A percentile compares a stretch with the other conserved stretches of the same genome.
These are phyloP conservation scores for Rhexocercosporidium sp. DNA, from an alignment of 2,329 filamentous ascomycete species.

Conservation along the genomic window DNA sequence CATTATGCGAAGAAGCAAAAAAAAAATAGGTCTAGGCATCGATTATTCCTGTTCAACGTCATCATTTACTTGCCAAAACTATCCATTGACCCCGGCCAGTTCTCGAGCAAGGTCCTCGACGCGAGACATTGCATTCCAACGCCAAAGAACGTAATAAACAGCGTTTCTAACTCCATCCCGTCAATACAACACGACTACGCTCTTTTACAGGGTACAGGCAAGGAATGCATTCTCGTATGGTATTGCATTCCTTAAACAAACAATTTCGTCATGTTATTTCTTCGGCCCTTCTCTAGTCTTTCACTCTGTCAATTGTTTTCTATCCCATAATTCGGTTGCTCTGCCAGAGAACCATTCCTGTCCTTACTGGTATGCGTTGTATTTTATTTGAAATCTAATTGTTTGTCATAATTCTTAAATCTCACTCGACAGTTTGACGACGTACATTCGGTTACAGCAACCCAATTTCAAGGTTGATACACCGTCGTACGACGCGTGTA, in stretches of 20 bases:
- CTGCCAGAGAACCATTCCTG: conserved; percentile 14
- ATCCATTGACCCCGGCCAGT: not conserved
- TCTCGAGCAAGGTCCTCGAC: not conserved
- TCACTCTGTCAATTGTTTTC: not conserved
- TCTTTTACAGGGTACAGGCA: not conserved
- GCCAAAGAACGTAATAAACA: not conserved
- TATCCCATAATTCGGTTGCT: conserved; percentile 1
- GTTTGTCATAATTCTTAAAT: not conserved
- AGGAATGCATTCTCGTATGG: conserved; percentile 24
- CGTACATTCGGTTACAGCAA: not conserved
- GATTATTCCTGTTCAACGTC: not conserved
- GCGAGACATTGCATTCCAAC: conserved; percentile 7
- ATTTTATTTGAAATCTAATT: not conserved
- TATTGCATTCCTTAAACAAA: conserved; percentile 21
- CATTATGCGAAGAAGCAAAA: not conserved
- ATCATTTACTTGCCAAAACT: not conserved
- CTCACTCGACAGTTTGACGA: not conserved
- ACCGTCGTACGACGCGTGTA: not conserved
- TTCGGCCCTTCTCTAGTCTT: not conserved
- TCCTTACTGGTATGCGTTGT: conserved; percentile 12
- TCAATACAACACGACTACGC: not conserved
- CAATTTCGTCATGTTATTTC: conserved; percentile 15
- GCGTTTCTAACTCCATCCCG: not conserved
- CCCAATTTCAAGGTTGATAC: not conserved
- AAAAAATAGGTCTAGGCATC: not conserved